Percentiles rank a stretch among this genome's conserved stretches.
Evolutionary conservation across 1,139 yeast genomes (phyloP).

Genomic region (Eremothecium cymbalariae): DNA sequence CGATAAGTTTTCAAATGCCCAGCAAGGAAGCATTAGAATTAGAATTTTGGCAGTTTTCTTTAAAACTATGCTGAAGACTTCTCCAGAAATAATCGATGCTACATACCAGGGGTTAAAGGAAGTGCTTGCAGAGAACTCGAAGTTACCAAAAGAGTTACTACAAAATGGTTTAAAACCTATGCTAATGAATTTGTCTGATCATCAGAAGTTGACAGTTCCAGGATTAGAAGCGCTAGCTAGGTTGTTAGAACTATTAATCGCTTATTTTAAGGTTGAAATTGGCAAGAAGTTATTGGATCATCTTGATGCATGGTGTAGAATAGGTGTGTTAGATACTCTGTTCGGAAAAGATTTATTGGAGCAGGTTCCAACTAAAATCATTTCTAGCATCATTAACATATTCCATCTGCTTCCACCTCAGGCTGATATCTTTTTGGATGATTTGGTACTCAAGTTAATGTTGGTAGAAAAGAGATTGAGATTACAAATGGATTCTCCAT

Average conservation of each 20-base stretch:
- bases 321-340: conserved; percentile 46
- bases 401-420: conserved; percentile 88
- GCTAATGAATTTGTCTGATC: conserved; percentile 90
- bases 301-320: conserved; percentile 93
- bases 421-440: conserved; percentile 88
- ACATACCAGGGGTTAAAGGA: conserved; percentile 83
- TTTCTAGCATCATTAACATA: conserved; percentile 82
- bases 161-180: conserved; percentile 94
- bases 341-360: conserved; percentile 42
- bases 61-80: conserved; percentile 81
- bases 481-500: conserved; percentile 81
- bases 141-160: conserved; percentile 82
- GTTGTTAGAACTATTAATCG: conserved; percentile 73
- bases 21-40: conserved; percentile 76
- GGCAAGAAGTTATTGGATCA: conserved; percentile 91
- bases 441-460: conserved; percentile 65
- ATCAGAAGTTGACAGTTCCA: conserved; percentile 77
- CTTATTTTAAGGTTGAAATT: conserved; percentile 92
- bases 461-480: conserved; percentile 77
- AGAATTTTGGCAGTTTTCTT: conserved; percentile 88
- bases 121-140: conserved; percentile 77
- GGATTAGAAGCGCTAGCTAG: conserved; percentile 90
- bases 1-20: conserved; percentile 67
- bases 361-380: conserved; percentile 74
- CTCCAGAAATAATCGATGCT: conserved; percentile 83